phyloP scores from a whole-genome alignment of 129 eudicot genomes.

The Oenanthe sinensis region DNA sequence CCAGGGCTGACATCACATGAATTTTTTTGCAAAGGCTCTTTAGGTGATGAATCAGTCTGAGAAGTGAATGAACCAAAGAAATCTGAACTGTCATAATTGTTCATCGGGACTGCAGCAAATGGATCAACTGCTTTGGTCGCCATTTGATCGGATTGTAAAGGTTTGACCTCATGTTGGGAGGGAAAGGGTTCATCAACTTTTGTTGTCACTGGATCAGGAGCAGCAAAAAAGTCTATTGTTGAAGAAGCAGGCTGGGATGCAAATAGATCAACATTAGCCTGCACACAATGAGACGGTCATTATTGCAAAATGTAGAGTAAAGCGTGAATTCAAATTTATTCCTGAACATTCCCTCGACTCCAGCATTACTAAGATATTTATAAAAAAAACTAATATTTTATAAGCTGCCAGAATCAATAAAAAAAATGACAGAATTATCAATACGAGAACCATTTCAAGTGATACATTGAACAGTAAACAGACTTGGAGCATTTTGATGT shows the following conservation, averaged over 20 bases:
- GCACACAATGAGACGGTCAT: conserved; percentile 17
- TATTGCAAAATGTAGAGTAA: neutral
- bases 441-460: neutral
- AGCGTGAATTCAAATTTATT: neutral
- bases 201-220: conserved; percentile 41
- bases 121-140: conserved; percentile 54
- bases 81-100: conserved; percentile 60
- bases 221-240: conserved; percentile 64
- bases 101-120: conserved; percentile 81
- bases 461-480: neutral
- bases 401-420: neutral
- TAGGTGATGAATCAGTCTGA: conserved; percentile 33
- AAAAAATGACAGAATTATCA: neutral
- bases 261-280: conserved; percentile 70
- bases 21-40: conserved; percentile 27
- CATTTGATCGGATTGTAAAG: conserved; percentile 29
- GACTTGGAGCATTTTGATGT: neutral
- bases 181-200: conserved; percentile 73
- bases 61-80: conserved; percentile 66
- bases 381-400: neutral
- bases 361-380: neutral
- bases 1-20: conserved; percentile 22
- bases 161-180: conserved; percentile 28
- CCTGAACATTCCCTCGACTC: neutral
- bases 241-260: conserved; percentile 55